Conservation (phyloP, 306 rosid genomes). For the Fragaria vesca region DNA sequence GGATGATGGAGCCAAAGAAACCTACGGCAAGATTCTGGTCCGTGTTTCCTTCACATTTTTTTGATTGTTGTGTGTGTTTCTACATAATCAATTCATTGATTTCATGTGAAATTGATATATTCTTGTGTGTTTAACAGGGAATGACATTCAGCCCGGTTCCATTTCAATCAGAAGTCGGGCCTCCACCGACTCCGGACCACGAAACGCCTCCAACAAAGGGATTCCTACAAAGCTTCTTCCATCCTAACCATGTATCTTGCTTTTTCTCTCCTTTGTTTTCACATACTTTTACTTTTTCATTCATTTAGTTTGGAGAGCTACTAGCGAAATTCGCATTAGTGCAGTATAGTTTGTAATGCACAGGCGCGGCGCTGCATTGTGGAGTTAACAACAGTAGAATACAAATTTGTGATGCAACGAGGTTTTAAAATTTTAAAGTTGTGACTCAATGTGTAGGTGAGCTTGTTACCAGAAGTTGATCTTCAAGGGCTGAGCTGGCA, state of each 20-base stretch:
- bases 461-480: slow-evolving; percentile 72
- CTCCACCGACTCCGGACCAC: slow-evolving; percentile 37
- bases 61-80: no score
- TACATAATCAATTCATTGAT: not conserved
- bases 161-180: slow-evolving; percentile 52
- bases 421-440: not conserved
- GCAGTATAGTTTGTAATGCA: not conserved
- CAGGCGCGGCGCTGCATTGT: not conserved
- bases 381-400: not conserved
- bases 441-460: slow-evolving; percentile 49
- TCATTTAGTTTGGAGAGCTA: not conserved
- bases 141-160: slow-evolving; percentile 78
- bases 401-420: not conserved
- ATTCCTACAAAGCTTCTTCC: slow-evolving; percentile 40
- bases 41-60: not conserved
- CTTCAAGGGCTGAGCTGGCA: slow-evolving; percentile 95
- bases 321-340: not conserved
- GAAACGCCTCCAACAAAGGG: slow-evolving; percentile 44
- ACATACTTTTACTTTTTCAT: not conserved
- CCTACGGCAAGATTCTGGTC: slow-evolving; percentile 84
- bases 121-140: slow-evolving; percentile 46
- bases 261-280: not conserved
- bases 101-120: not conserved
- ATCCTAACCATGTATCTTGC: slow-evolving; percentile 56
- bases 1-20: slow-evolving; percentile 66